Conservation (phyloP, 2,329 filamentous ascomycete species). For the Teratosphaeria epicoccoides region DNA sequence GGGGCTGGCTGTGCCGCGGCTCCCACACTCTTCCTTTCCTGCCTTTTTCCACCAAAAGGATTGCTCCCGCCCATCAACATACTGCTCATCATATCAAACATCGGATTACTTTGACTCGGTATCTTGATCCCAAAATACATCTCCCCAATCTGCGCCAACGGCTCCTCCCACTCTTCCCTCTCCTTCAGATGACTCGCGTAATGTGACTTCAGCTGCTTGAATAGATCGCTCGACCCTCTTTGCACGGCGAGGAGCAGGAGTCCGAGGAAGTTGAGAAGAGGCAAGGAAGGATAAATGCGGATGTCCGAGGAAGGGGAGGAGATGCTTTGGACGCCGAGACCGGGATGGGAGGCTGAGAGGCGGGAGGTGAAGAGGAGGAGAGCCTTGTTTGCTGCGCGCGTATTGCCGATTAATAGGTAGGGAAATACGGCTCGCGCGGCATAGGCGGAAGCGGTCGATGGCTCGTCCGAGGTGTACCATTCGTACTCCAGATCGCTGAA, state of each 20-base stretch:
- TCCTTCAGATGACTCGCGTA: constrained; percentile 74
- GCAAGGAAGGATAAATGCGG: constrained; percentile 77
- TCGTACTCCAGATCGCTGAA: constrained; percentile 77
- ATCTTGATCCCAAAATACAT: constrained; percentile 93
- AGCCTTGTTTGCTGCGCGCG: constrained; percentile 76
- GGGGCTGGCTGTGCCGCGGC: constrained; percentile 30
- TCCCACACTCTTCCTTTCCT: constrained; percentile 38
- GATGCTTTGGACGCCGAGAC: constrained; percentile 69
- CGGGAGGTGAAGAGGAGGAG: constrained; percentile 64
- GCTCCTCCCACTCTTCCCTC: constrained; percentile 57
- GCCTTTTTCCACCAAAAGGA: constrained; percentile 37
- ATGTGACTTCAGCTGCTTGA: constrained; percentile 68
- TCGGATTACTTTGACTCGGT: constrained; percentile 78
- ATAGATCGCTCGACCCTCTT: constrained; percentile 66
- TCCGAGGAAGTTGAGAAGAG: constrained; percentile 89
- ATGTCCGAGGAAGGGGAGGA: constrained; percentile 59
- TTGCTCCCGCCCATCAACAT: constrained; percentile 71
- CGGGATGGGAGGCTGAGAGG: constrained; percentile 48
- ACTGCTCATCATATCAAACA: constrained; percentile 97
- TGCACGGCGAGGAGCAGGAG: constrained; percentile 75
- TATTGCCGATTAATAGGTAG: constrained; percentile 81
- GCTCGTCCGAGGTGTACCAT: constrained; percentile 85
- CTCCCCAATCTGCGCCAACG: constrained; percentile 78
- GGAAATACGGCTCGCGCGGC: constrained; percentile 78
- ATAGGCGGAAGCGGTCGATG: constrained; percentile 78